A percentile compares a stretch with the other conserved stretches of the same genome.
These are phyloP conservation scores for Fusarium compactum DNA, from an alignment of 2,329 filamentous ascomycete genomes.

Conservation along the genomic window DNA sequence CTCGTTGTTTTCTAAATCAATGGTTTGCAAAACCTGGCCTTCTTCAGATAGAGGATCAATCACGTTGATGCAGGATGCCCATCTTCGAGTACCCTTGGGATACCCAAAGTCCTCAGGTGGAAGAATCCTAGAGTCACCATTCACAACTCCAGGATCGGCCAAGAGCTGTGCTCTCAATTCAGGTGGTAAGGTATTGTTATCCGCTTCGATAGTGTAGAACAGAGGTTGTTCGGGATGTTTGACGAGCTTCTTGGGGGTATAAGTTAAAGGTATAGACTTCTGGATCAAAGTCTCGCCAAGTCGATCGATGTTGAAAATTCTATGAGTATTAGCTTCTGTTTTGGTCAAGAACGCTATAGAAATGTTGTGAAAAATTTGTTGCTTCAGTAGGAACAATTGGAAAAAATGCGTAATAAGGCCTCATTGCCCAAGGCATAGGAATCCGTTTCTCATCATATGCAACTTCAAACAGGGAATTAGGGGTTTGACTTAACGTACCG, in stretches of 20 bases:
- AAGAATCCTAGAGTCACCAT: slow-evolving; percentile 77
- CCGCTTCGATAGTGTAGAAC: slow-evolving; percentile 94
- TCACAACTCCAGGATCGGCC: slow-evolving; percentile 75
- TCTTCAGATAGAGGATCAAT: slow-evolving; percentile 86
- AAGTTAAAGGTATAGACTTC: slow-evolving; percentile 85
- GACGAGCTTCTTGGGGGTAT: slow-evolving; percentile 89
- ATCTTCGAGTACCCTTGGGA: slow-evolving; percentile 83
- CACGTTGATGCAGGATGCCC: slow-evolving; percentile 95
- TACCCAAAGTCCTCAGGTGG: slow-evolving; percentile 90
- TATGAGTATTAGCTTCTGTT: slow-evolving; percentile 54
- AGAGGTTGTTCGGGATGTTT: slow-evolving; percentile 88
- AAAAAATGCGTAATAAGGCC: slow-evolving; percentile 65
- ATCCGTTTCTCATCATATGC: slow-evolving; percentile 74
- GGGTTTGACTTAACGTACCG: slow-evolving; percentile 68
- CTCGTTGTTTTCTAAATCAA: slow-evolving; percentile 91
- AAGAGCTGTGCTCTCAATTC: slow-evolving; percentile 81
- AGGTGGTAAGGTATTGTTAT: slow-evolving; percentile 89
- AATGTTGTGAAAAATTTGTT: slow-evolving; percentile 31
- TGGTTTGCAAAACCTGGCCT: slow-evolving; percentile 74
- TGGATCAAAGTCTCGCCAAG: slow-evolving; percentile 87
- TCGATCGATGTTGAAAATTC: slow-evolving; percentile 92
- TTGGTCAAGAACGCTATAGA: not conserved
- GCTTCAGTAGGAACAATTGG: slow-evolving; percentile 99
- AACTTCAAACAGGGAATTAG: slow-evolving; percentile 50
- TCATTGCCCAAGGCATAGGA: slow-evolving; percentile 69